Evolutionary conservation across 2,329 filamentous ascomycete species (phyloP).

Genomic region (Westerdykella aurantiaca): DNA sequence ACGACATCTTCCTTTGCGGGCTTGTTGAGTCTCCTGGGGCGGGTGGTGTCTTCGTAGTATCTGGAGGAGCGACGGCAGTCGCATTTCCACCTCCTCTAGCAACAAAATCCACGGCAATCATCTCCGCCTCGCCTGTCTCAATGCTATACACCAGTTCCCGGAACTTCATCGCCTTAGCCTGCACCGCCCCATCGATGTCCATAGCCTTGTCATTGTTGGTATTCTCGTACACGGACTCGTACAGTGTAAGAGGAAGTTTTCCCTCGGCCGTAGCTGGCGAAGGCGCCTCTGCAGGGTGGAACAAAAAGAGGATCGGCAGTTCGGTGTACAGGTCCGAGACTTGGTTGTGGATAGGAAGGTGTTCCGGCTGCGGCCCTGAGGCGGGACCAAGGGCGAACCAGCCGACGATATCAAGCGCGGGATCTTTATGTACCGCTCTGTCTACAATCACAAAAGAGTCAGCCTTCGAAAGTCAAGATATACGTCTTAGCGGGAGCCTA

Average conservation of each 20-base stretch:
- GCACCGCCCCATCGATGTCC: slow-evolving; percentile 60
- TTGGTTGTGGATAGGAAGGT: slow-evolving; percentile 71
- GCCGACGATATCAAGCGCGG: slow-evolving; percentile 73
- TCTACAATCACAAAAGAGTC: slow-evolving; percentile 48
- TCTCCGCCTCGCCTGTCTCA: slow-evolving; percentile 92
- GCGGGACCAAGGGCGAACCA: slow-evolving; percentile 79
- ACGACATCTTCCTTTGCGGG: too few relatives aligned
- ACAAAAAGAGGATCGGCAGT: slow-evolving; percentile 78
- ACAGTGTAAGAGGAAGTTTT: slow-evolving; percentile 83
- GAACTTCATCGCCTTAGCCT: slow-evolving; percentile 57
- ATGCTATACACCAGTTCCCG: slow-evolving; percentile 78
- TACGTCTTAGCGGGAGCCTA: slow-evolving; percentile 43
- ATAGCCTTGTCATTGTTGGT: slow-evolving; percentile 36
- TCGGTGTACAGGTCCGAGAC: slow-evolving; percentile 73
- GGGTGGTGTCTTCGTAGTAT: slow-evolving; percentile 30
- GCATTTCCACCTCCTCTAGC: slow-evolving; percentile 80
- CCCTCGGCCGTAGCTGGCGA: slow-evolving; percentile 57
- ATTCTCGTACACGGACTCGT: slow-evolving; percentile 61
- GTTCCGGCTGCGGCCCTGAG: slow-evolving; percentile 60
- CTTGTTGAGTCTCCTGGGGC: slow-evolving; percentile 2
- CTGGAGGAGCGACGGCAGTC: slow-evolving; percentile 44
- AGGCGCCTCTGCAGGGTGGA: slow-evolving; percentile 62
- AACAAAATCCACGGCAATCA: slow-evolving; percentile 95
- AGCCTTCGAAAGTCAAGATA: not conserved
- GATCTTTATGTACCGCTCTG: slow-evolving; percentile 80